phyloP scores from a whole-genome alignment of 805 yeast species.

The Yarrowia porcina region DNA sequence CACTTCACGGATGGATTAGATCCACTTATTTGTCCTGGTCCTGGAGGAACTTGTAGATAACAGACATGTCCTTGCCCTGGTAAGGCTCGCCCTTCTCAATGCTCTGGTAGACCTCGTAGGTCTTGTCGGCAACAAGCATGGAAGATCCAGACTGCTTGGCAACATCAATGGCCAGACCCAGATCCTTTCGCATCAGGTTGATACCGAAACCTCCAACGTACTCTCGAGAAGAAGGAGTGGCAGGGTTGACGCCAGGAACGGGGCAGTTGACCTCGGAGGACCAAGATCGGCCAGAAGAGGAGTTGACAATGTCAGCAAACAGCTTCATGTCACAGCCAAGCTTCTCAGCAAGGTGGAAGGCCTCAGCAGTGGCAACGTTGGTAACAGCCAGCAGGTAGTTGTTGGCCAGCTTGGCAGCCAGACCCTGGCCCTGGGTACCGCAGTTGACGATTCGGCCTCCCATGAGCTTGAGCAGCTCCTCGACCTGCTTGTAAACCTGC shows the following conservation, averaged over 20 bases:
- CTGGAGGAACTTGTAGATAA: constrained; percentile 34
- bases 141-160: constrained; percentile 31
- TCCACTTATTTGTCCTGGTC: constrained; percentile 15
- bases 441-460: constrained; percentile 50
- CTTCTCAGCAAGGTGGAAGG: constrained; percentile 51
- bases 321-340: constrained; percentile 48
- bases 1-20: no score
- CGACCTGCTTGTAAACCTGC: constrained; percentile 24
- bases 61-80: constrained; percentile 34
- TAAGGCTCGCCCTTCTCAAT: constrained; percentile 27
- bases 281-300: constrained; percentile 55
- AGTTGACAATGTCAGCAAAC: constrained; percentile 50
- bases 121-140: constrained; percentile 33
- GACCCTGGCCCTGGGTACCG: constrained; percentile 52
- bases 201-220: constrained; percentile 49
- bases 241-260: constrained; percentile 47
- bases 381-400: constrained; percentile 53
- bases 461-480: constrained; percentile 42
- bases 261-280: constrained; percentile 55
- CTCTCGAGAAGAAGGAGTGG: constrained; percentile 48
- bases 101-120: constrained; percentile 32
- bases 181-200: constrained; percentile 42
- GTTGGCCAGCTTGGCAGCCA: constrained; percentile 54
- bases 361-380: constrained; percentile 54
- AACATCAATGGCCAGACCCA: constrained; percentile 39